A percentile compares a stretch with the other conserved stretches of the same genome.
Conservation (phyloP, 1,284 basidiomycete species). For the Tremellales sp. region DNA sequence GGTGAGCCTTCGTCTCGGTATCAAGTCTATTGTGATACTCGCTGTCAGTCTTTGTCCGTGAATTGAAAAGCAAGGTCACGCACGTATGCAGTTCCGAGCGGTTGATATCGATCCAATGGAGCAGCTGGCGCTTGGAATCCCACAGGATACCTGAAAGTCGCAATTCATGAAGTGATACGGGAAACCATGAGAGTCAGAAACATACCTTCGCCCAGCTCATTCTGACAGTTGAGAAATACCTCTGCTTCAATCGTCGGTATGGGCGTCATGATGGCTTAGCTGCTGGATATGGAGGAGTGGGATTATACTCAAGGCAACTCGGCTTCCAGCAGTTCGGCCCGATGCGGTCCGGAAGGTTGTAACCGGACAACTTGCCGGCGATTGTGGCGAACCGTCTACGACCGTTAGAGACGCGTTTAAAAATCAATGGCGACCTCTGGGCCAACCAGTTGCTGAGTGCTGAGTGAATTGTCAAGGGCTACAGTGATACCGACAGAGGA, state of each 20-base stretch:
- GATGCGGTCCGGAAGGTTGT: too few species aligned
- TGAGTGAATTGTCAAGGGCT: too few species aligned
- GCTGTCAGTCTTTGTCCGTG: neutral
- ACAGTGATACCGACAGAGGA: too few species aligned
- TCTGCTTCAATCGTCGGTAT: conserved; percentile 33
- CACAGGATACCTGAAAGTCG: conserved; percentile 39
- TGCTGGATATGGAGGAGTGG: too few species aligned
- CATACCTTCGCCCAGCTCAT: conserved; percentile 42
- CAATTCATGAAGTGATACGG: neutral
- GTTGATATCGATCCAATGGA: conserved; percentile 47
- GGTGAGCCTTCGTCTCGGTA: conserved; percentile 25
- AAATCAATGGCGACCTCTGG: too few species aligned
- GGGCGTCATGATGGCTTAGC: conserved; percentile 9
- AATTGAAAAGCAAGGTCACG: conserved; percentile 7
- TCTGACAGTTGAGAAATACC: conserved; percentile 29
- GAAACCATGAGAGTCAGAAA: neutral
- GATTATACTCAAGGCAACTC: too few species aligned
- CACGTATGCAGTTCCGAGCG: conserved; percentile 39
- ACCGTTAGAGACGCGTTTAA: too few species aligned
- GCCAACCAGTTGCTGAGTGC: too few species aligned
- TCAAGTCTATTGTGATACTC: conserved; percentile 21
- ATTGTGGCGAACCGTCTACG: too few species aligned
- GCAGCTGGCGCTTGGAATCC: conserved; percentile 33
- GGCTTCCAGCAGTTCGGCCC: too few species aligned
- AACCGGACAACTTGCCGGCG: too few species aligned